phyloP scores from a whole-genome alignment of 2,329 filamentous ascomycete species.

The Dothistroma septosporum region DNA sequence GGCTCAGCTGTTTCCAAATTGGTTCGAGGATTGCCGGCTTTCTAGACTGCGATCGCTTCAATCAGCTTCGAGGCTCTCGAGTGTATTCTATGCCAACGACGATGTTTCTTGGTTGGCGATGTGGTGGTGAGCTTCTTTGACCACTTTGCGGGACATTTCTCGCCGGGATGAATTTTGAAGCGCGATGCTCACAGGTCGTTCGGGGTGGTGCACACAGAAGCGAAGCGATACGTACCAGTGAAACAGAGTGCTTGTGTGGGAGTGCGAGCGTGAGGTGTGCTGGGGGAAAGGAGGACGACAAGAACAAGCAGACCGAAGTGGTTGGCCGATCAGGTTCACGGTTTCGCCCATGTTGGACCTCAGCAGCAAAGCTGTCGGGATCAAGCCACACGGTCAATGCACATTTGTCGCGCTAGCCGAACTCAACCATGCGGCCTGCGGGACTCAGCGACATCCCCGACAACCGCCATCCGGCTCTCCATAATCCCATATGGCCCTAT shows the following conservation, averaged over 20 bases:
- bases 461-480: neutral
- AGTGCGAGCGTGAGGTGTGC: neutral
- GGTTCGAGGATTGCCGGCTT: neutral
- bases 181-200: neutral
- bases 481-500: too few relatives aligned
- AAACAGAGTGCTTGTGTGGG: neutral
- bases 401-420: neutral
- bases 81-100: neutral
- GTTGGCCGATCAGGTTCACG: neutral
- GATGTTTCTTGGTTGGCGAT: neutral
- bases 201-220: neutral
- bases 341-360: neutral
- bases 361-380: neutral
- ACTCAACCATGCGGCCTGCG: neutral
- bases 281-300: neutral
- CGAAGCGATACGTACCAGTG: neutral
- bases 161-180: constrained; percentile 1
- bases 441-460: neutral
- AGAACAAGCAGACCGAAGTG: too few relatives aligned
- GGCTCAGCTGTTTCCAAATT: constrained; percentile 8
- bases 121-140: neutral
- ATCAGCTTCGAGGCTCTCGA: neutral
- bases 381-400: neutral
- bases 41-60: constrained; percentile 1
- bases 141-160: neutral